phyloP scores from a whole-genome alignment of 768 basidiomycete species.

The Thelephora ganbajun region DNA sequence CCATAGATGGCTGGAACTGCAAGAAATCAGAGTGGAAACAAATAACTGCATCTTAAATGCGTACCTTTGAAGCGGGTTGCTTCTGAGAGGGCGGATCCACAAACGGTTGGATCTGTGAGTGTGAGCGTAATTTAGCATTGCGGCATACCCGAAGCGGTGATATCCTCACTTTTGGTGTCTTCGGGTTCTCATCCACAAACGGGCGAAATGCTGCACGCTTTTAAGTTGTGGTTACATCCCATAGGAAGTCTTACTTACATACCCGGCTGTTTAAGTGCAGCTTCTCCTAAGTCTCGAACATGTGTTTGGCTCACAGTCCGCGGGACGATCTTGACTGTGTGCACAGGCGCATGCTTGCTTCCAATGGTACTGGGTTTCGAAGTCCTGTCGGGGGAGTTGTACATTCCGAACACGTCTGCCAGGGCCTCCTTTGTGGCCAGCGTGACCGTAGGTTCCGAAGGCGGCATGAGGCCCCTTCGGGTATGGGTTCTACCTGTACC shows the following conservation, averaged over 20 bases:
- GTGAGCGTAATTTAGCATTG: no score
- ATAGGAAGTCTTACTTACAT: not conserved
- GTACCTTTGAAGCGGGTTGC: slow-evolving; percentile 6
- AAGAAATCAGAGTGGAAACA: not conserved
- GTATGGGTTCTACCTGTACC: slow-evolving; percentile 26
- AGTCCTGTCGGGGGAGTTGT: slow-evolving; percentile 80
- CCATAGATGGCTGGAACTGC: slow-evolving; percentile 58
- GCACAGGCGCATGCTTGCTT: slow-evolving; percentile 61
- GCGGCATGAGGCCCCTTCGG: slow-evolving; percentile 30
- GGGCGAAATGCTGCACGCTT: slow-evolving; percentile 41
- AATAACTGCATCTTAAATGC: not conserved
- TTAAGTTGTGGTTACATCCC: not conserved
- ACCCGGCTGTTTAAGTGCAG: not conserved
- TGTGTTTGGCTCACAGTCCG: slow-evolving; percentile 6
- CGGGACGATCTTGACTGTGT: slow-evolving; percentile 29
- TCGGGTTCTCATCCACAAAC: slow-evolving; percentile 49
- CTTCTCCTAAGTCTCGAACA: slow-evolving; percentile 10
- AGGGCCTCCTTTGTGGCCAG: slow-evolving; percentile 95
- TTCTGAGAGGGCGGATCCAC: no score
- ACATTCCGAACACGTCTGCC: slow-evolving; percentile 91
- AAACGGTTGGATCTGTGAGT: no score
- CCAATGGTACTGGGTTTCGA: slow-evolving; percentile 37
- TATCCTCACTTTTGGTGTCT: slow-evolving; percentile 22
- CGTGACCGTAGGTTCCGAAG: slow-evolving; percentile 74
- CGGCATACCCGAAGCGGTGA: slow-evolving; percentile 16